Evolutionary conservation across 345 rosid genomes (phyloP), one percentile per base, ranked within the genome.

Genomic region (Physaria fendleri): DNA sequence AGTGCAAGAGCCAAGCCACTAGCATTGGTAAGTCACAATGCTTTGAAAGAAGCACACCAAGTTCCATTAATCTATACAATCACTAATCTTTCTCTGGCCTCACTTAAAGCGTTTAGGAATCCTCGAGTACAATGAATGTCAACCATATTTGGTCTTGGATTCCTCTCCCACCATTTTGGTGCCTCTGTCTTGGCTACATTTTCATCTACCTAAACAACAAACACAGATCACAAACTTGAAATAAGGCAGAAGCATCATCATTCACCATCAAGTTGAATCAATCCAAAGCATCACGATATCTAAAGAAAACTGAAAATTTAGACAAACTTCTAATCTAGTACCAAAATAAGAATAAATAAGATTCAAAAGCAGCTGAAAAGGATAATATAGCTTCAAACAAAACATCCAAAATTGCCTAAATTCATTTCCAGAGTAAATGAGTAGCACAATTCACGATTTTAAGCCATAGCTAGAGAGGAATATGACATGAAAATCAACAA

Each of bases 121-220:
- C 86, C 97, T 67, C 82, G 81, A 8, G 97, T 84, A n/a, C n/a
- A n/a, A n/a, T n/a, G n/a, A n/a, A n/a, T n/a, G n/a, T n/a, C n/a
- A n/a, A n/a, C n/a, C n/a, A n/a, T n/a, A n/a, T n/a, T n/a, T n/a
- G n/a, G n/a, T n/a, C n/a, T n/a, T 7, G 84, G 76, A 74, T 79
- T 84, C 74, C 69, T 83, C 65, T 89, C 97, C 97, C 97, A 85
- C 97, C 97, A 89, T 78, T 89, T 85, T 33, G 95, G 95, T 54
- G 77, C 84, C 43, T 86, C 84, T 3, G 91, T 82, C 64, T 82
- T 81, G 2, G 85, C 78, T 76, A 85, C 41, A 34, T 9, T 45
- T 27, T 53, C 61, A 71, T 58, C 34, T 18, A 57, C 75, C 75
- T 64, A 50, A 57, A 54, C 40, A 50, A 39, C 27, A 65, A 59